Evolutionary conservation across 352 stramenopile genomes (phyloP), one percentile per base, ranked within the genome.

Genomic region (Globisporangium mamillatum): DNA sequence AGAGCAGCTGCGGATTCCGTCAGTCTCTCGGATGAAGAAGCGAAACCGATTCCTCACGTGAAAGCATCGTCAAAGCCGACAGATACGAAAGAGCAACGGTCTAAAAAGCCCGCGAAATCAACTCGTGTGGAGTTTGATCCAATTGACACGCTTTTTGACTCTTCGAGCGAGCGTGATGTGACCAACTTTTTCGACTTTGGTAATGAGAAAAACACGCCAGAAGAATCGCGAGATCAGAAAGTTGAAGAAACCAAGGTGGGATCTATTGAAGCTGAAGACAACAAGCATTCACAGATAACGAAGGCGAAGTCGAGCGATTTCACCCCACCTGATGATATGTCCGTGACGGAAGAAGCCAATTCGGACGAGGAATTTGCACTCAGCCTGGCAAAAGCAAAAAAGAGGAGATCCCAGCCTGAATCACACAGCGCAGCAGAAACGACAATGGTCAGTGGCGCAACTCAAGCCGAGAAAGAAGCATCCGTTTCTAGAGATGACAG

Each of bases 91-190:
- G 36, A 27, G 20, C 38, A 14, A 4, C 22, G 18, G 16, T n/a
- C 44, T 9, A 72, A 72, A 25, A 64, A 71, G 56, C 59, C 62
- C 22, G 6, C 7, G 4, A 41, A 63, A 6, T 18, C 36, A 48
- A 25, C 67, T 24, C 32, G 34, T 32, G 32, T 27, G 4, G 69
- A 75, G 7, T 70, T 79, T 25, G 85, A 93, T 66, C 64, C 71
- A 18, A 92, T 93, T 48, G 83, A 93, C 67, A 78, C 82, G 34
- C 68, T 93, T 4, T 93, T 93, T 44, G 83, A 92, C 52, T 69
- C 62, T 1, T 79, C 77, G 0, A 66, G 71, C 24, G 86, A 89
- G 41, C 67, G 69, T 64, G 77, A 91, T 59, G 74, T 93, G 64
- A 59, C 67, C 0, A 41, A 60, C 3, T 68, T 81, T 54, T 79